phyloP scores from a whole-genome alignment of 108 stramenopile genomes.

The Cyclotella baltica region DNA sequence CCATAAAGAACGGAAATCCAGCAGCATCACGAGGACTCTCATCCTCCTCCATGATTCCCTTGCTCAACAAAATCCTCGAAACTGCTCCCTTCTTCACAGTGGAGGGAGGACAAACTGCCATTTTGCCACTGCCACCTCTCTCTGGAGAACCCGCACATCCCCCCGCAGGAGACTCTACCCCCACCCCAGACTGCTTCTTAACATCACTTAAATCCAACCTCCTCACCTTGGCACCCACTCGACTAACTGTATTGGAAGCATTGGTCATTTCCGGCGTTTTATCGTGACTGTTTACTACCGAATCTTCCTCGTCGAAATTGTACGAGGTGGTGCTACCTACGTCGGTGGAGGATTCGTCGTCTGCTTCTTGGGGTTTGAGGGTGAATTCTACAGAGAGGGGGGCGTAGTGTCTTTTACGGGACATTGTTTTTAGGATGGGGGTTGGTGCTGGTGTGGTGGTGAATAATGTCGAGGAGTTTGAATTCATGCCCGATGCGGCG shows the following conservation, averaged over 20 bases:
- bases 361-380: neutral
- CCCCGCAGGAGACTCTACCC: neutral
- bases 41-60: conserved; percentile 30
- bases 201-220: conserved; percentile 22
- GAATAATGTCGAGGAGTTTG: neutral
- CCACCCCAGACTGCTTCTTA: neutral
- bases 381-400: conserved; percentile 19
- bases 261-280: conserved; percentile 14
- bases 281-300: conserved; percentile 5
- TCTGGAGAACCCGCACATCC: conserved; percentile 9
- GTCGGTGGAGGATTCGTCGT: conserved; percentile 28
- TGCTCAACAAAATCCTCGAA: conserved; percentile 2
- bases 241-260: conserved; percentile 9
- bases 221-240: conserved; percentile 39
- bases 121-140: neutral
- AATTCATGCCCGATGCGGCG: neutral
- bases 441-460: neutral
- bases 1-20: conserved; percentile 39
- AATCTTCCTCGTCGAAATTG: conserved; percentile 22
- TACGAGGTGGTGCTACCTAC: conserved; percentile 23
- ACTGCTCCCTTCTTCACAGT: conserved; percentile 7
- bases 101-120: conserved; percentile 4
- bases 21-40: conserved; percentile 41
- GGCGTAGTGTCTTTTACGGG: conserved; percentile 3
- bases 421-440: neutral